Conservation (phyloP, 1,284 basidiomycete species). For the Fistulinella cinereoalba region DNA sequence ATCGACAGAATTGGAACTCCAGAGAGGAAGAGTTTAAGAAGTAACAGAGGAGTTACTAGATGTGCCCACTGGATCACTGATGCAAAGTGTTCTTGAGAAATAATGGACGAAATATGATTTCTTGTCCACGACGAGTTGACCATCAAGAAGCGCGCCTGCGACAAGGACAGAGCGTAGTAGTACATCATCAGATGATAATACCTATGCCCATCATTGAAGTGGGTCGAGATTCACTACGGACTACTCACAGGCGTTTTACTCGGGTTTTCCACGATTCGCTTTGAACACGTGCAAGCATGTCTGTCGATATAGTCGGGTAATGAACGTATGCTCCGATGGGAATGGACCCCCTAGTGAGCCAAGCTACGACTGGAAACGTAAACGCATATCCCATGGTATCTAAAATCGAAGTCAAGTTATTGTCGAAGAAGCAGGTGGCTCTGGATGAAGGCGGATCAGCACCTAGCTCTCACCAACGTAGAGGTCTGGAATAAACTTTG, state of each 20-base stretch:
- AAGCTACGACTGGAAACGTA: constrained; percentile 75
- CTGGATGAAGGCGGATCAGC: too few relatives aligned
- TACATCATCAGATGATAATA: constrained; percentile 91
- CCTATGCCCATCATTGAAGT: constrained; percentile 37
- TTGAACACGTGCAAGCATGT: constrained; percentile 86
- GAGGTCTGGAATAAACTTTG: constrained; percentile 75
- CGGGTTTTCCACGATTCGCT: constrained; percentile 72
- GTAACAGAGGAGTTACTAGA: constrained; percentile 21
- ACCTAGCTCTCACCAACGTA: constrained; percentile 90
- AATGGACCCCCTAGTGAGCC: constrained; percentile 51
- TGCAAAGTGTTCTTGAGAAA: constrained; percentile 50
- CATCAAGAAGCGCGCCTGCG: constrained; percentile 78
- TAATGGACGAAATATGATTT: constrained; percentile 74
- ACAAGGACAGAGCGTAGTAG: constrained; percentile 76
- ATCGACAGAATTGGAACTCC: constrained; percentile 22
- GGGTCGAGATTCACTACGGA: not conserved
- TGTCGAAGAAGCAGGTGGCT: constrained; percentile 2
- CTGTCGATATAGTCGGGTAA: constrained; percentile 93
- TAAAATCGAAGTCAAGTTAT: constrained; percentile 32
- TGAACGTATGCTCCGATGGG: constrained; percentile 92
- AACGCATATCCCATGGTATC: constrained; percentile 99
- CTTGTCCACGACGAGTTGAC: constrained; percentile 97
- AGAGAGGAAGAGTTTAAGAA: constrained; percentile 26
- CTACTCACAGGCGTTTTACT: constrained; percentile 26
- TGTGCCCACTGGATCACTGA: constrained; percentile 27